Base-by-base conservation (phyloP, 2,329 filamentous ascomycete genomes). In the Diaporthe capsici region DNA sequence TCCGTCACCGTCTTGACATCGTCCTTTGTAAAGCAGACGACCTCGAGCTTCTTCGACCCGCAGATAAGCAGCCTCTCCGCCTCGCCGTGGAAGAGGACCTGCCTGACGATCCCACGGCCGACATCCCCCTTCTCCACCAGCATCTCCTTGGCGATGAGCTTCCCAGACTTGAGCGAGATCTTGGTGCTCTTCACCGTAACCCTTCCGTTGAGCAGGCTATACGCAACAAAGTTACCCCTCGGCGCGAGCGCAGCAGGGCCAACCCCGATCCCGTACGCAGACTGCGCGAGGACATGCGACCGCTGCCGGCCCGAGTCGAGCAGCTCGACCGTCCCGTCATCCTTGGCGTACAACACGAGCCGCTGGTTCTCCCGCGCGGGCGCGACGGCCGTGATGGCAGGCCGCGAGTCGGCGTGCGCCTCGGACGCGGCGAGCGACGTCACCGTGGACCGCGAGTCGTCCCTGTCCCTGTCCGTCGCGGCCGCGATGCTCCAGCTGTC, bases 241-340 rank as follows among this genome's bases (percentile, higher is more conserved):
- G 58, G 67, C 47, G 71, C 77, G 74, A 78, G 76, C n/a, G 71
- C 75, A 1, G 77, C 60, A 25, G 31, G 58, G 1, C 76, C 71
- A 4, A 74, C 42, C 0, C 17, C 53, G 44, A 75, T 76, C 3
- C 60, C 71, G 25, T 75, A 73, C 28, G 61, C 28, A 8, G 72
- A 58, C 55, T 76, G 44, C 17, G 20, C 72, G 13, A 78, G 71
- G 9, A 73, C 55, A 6, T 79, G 72, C 13, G 28, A 78, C n/a
- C 34, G 68, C 34, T 76, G 74, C 49, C 51, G 49, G 2, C 44
- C 37, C 1, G 73, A 67, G 31, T 79, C 76, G 25, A 71, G 77
- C 10, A 80, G 31, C 53, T 75, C 74, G 13, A 79, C 63, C 1
- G 71, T 68, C 10, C 78, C 78, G 17, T 76, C 75, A 2, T 74